Evolutionary conservation across 768 basidiomycete genomes (phyloP), one percentile per base, ranked within the genome.

Genomic region (Suillus discolor): DNA sequence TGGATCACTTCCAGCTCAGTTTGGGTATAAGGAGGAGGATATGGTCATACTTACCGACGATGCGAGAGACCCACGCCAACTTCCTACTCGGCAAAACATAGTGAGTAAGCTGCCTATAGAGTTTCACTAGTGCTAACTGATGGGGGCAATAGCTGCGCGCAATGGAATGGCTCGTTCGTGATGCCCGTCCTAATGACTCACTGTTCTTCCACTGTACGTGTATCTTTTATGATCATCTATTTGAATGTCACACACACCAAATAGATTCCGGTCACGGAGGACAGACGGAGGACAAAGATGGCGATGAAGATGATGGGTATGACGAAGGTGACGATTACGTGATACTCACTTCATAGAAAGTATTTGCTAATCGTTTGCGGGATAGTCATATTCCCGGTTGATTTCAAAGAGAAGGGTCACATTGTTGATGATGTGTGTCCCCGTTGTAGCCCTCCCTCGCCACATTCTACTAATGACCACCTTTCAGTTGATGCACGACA

Each of bases 201-300:
- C 80, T 96, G 39, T 95, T 96, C 82, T 92, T 96, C 83, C 95
- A 96, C 69, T 96, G 59, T 60, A 18, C 12, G 59, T 1, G 6
- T 1, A 28, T 3, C 0, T 59, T 28, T 59, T 9, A 23, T 53
- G 7, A 13, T 34, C n/a, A 51, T 16, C 34, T 36, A 25, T 31
- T 3, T 11, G 25, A 31, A 25, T 47, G 42, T 53, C 18, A 39
- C 42, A 60, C 12, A 36, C 20, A 18, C 42, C n/a, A 36, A 51
- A 51, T 57, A 93, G 93, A 94, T 75, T 97, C 95, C 6, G 96
- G 96, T 16, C 97, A 99, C 69, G 97, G 97, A 44, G 96, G 94
- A 16, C 96, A 96, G 78, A 90, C 91, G 0, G 84, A 91, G 67
- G 97, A 97, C 76, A 41, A 78, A 3, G 88, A 94, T 69, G 93